These are phyloP conservation scores for Penicillium longicatenatum DNA, from an alignment of 495 filamentous ascomycete genomes.

Conservation along the genomic window DNA sequence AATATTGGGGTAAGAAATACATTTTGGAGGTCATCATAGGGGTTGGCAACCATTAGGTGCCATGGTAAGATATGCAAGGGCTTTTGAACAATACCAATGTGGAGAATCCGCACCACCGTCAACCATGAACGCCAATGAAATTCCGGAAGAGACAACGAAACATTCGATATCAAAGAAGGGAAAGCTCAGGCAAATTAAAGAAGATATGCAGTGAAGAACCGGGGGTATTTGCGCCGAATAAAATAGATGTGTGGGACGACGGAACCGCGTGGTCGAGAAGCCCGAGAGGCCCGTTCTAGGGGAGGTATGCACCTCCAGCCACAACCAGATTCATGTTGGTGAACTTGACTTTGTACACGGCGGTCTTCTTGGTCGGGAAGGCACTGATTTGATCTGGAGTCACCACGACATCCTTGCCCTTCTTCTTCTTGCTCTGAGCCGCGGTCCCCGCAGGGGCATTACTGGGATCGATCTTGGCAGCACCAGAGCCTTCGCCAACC, in stretches of 20 bases:
- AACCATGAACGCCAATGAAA: neutral
- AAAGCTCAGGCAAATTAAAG: neutral
- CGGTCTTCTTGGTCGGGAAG: conserved; percentile 93
- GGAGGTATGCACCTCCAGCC: conserved; percentile 82
- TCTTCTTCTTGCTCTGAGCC: conserved; percentile 58
- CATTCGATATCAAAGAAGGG: neutral
- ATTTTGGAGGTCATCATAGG: neutral
- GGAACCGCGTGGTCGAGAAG: neutral
- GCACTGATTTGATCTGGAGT: conserved; percentile 91
- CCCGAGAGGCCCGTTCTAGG: conserved; percentile 26
- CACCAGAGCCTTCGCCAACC: conserved; percentile 54
- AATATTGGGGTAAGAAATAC: neutral
- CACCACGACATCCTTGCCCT: conserved; percentile 85
- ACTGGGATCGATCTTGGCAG: conserved; percentile 54
- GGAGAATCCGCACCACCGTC: neutral
- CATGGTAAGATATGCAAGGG: neutral
- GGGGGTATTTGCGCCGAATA: conserved; percentile 35
- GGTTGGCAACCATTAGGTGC: neutral
- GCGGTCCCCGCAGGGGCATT: conserved; percentile 41
- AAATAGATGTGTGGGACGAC: conserved; percentile 7
- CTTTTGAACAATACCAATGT: neutral
- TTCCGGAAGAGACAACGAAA: conserved; percentile 10
- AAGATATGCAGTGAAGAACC: conserved; percentile 12
- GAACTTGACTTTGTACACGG: conserved; percentile 90
- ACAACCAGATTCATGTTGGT: conserved; percentile 91